phyloP scores from a whole-genome alignment of 495 filamentous ascomycete genomes.

The Usnea hakonensis region DNA sequence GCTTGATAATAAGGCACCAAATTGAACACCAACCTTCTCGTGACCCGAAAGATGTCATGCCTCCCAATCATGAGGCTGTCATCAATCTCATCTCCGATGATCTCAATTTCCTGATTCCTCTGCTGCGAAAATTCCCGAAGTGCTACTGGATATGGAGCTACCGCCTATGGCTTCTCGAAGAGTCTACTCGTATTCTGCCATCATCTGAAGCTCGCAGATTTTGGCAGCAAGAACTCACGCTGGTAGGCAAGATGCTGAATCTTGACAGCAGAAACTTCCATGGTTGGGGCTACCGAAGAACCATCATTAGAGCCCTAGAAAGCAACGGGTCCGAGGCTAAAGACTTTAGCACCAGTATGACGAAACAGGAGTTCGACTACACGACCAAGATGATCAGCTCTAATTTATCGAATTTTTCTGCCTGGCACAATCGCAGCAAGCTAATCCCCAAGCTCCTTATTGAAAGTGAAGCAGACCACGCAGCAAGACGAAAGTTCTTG shows the following conservation, averaged over 20 bases:
- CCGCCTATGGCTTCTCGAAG: slow-evolving; percentile 75
- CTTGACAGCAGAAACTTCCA: slow-evolving; percentile 92
- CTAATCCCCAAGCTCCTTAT: slow-evolving; percentile 69
- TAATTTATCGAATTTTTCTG: slow-evolving; percentile 90
- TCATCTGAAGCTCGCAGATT: slow-evolving; percentile 46
- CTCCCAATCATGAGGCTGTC: slow-evolving; percentile 35
- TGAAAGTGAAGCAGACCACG: slow-evolving; percentile 55
- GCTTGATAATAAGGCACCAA: slow-evolving; percentile 50
- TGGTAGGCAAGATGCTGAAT: slow-evolving; percentile 78
- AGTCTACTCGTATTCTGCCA: slow-evolving; percentile 57
- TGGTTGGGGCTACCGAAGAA: slow-evolving; percentile 86
- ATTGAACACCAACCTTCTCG: slow-evolving; percentile 29
- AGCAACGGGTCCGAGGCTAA: slow-evolving; percentile 32
- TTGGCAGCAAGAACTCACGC: slow-evolving; percentile 74
- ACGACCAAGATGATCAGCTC: slow-evolving; percentile 76
- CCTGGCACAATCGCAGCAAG: slow-evolving; percentile 85
- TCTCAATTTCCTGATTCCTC: slow-evolving; percentile 69
- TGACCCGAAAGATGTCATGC: slow-evolving; percentile 13
- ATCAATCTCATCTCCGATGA: slow-evolving; percentile 57
- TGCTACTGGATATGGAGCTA: slow-evolving; percentile 99
- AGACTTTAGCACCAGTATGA: slow-evolving; percentile 44
- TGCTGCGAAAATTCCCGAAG: slow-evolving; percentile 81
- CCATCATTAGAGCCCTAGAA: slow-evolving; percentile 64
- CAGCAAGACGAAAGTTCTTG: slow-evolving; percentile 57
- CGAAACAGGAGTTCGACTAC: slow-evolving; percentile 77